These are phyloP conservation scores for Penicillium maclennaniae DNA, from an alignment of 495 filamentous ascomycete genomes.

Conservation along the genomic window DNA sequence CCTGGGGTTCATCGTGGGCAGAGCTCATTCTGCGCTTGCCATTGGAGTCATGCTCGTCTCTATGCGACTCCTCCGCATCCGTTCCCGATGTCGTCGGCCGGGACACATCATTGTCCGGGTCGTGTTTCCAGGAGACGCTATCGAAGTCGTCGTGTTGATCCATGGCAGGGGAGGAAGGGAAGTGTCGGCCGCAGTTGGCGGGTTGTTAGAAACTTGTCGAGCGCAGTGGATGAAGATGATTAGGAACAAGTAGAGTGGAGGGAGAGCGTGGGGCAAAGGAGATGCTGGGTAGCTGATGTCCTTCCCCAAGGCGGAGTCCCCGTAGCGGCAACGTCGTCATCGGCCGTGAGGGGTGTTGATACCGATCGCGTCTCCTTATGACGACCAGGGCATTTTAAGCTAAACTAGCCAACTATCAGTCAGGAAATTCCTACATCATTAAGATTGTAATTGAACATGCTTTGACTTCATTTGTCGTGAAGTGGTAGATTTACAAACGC, in stretches of 20 bases:
- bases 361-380: neutral
- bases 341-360: constrained; percentile 5
- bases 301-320: constrained; percentile 31
- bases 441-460: neutral
- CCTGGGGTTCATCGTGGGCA: constrained; percentile 45
- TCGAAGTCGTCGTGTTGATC: constrained; percentile 57
- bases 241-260: neutral
- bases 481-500: constrained; percentile 14
- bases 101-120: constrained; percentile 47
- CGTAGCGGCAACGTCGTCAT: constrained; percentile 28
- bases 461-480: constrained; percentile 2
- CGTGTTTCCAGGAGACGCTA: constrained; percentile 55
- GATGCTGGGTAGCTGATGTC: constrained; percentile 15
- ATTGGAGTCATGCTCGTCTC: constrained; percentile 38
- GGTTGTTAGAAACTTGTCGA: neutral
- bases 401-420: neutral
- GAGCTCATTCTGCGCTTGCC: constrained; percentile 53
- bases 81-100: constrained; percentile 47
- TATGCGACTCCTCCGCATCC: constrained; percentile 35
- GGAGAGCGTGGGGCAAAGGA: constrained; percentile 8
- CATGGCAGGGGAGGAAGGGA: constrained; percentile 37
- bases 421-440: neutral
- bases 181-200: constrained; percentile 18
- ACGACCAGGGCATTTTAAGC: neutral
- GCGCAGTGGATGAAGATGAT: neutral